Conservation (phyloP, 441 rosid species). For the Brassica balearica region DNA sequence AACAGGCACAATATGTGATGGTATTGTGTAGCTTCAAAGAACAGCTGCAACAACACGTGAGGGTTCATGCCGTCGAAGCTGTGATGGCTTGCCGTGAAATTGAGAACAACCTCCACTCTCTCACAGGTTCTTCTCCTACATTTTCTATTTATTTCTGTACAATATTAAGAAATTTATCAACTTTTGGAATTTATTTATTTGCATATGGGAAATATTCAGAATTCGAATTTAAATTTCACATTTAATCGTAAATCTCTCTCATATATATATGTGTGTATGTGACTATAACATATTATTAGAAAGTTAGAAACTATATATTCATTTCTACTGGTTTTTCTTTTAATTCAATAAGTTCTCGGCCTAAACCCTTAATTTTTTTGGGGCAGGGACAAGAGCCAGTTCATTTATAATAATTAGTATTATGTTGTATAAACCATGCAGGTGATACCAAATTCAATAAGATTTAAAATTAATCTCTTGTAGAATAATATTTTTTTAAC, state of each 20-base stretch:
- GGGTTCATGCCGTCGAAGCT: constrained; percentile 98
- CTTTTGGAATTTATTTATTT: background rate
- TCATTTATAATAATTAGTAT: background rate
- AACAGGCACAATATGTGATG: constrained; percentile 88
- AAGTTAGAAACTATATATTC: background rate
- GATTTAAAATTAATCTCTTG: background rate
- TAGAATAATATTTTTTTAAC: too few species aligned
- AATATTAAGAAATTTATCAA: background rate
- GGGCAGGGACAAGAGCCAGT: too few species aligned
- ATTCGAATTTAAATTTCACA: background rate
- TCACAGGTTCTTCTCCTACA: constrained; percentile 63
- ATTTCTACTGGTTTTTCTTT: too few species aligned
- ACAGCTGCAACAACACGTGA: constrained; percentile 96
- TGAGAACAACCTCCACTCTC: constrained; percentile 85
- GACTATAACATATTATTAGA: background rate
- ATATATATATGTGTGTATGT: too few species aligned
- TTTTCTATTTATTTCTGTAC: background rate
- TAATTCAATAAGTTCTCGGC: too few species aligned
- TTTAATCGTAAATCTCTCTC: background rate
- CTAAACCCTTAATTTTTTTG: too few species aligned
- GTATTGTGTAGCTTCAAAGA: constrained; percentile 90
- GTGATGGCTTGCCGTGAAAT: constrained; percentile 98
- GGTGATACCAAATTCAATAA: background rate
- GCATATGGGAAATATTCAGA: background rate
- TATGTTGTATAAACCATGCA: background rate